phyloP scores from a whole-genome alignment of 2,329 filamentous ascomycete genomes.

The Alternaria infectoria region DNA sequence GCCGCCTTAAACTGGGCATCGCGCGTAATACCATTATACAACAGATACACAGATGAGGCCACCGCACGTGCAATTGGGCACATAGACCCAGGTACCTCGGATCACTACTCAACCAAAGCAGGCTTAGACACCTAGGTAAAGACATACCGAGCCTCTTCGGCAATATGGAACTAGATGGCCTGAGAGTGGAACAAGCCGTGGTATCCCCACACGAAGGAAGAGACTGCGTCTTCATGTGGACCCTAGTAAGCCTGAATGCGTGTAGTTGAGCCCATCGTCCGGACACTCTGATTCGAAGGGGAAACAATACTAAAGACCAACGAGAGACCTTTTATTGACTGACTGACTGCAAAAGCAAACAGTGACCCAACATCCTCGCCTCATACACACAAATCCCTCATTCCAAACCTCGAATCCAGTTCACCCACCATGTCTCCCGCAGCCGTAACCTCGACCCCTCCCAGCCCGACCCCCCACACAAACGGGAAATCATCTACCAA shows the following conservation, averaged over 20 bases:
- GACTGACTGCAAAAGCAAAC: not conserved
- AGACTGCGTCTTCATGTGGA: slow-evolving; percentile 11
- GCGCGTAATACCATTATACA: slow-evolving; percentile 10
- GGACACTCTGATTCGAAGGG: not conserved
- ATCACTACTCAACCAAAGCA: slow-evolving; percentile 1
- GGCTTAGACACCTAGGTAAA: not conserved
- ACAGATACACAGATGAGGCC: not conserved
- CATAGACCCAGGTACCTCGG: slow-evolving; percentile 3
- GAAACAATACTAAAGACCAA: slow-evolving; percentile 19
- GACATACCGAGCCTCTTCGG: slow-evolving; percentile 10
- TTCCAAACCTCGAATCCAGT: not conserved
- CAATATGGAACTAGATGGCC: slow-evolving; percentile 13
- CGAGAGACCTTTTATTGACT: not conserved
- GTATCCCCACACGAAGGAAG: slow-evolving; percentile 8
- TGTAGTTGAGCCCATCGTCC: not conserved
- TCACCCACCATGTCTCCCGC: slow-evolving; percentile 35
- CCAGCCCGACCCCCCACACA: slow-evolving; percentile 15
- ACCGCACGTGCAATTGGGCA: not conserved
- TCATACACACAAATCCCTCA: not conserved
- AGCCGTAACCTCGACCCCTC: slow-evolving; percentile 27
- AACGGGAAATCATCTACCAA: slow-evolving; percentile 30
- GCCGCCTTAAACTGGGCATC: not conserved
- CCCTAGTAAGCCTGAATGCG: slow-evolving; percentile 6
- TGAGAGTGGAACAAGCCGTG: slow-evolving; percentile 8
- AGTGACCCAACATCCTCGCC: not conserved